Conservation (phyloP, 2,329 filamentous ascomycete species). For the Cercospora beticola region DNA sequence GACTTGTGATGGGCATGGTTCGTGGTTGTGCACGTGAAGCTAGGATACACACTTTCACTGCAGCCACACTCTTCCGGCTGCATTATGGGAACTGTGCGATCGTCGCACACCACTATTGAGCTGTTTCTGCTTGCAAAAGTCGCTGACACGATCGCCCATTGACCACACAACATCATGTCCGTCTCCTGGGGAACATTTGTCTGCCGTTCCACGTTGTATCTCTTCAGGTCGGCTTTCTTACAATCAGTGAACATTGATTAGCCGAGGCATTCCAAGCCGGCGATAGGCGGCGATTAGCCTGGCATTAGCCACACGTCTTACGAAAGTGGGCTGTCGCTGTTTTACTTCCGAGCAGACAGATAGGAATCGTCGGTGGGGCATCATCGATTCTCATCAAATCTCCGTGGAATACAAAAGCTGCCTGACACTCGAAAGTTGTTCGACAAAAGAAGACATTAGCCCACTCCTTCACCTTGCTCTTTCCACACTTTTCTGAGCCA, state of each 20-base stretch:
- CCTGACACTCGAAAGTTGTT: background rate
- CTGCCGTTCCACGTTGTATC: background rate
- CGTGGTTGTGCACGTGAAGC: background rate
- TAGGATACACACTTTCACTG: background rate
- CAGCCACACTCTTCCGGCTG: background rate
- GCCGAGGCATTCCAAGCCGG: slow-evolving; percentile 1
- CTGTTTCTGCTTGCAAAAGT: background rate
- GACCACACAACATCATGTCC: background rate
- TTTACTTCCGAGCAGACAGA: background rate
- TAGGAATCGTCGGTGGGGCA: background rate
- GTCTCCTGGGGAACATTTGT: background rate
- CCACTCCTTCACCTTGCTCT: background rate
- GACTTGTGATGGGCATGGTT: background rate
- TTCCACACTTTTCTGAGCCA: background rate
- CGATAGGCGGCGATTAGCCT: slow-evolving; percentile 1
- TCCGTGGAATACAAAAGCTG: background rate
- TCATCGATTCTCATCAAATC: background rate
- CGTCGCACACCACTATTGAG: background rate
- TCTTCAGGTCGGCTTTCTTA: no score
- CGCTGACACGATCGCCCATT: background rate
- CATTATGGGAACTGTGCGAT: background rate
- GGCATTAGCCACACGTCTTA: background rate
- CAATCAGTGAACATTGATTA: background rate
- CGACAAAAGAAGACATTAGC: background rate
- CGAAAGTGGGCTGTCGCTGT: slow-evolving; percentile 1